These are phyloP conservation scores for Saturnispora quitensis DNA, from an alignment of 805 yeast genomes.

Conservation along the genomic window DNA sequence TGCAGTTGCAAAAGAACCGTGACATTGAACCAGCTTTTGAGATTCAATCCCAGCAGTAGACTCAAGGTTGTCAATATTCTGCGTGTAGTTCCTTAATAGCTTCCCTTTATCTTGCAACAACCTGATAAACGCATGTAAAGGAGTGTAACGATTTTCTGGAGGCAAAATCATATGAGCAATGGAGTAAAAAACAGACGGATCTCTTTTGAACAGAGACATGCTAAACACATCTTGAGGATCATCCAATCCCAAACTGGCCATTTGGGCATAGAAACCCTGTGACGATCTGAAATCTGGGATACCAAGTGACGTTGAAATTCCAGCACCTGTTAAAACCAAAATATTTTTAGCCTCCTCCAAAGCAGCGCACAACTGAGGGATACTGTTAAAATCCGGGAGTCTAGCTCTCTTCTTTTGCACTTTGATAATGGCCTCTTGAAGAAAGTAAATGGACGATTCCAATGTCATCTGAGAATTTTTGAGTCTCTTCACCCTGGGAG, in stretches of 20 bases:
- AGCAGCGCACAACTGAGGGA: conserved; percentile 49
- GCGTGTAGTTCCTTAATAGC: conserved; percentile 77
- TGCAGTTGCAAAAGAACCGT: conserved; percentile 86
- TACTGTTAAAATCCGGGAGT: conserved; percentile 41
- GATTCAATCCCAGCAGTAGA: conserved; percentile 63
- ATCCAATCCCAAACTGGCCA: conserved; percentile 56
- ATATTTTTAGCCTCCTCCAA: conserved; percentile 50
- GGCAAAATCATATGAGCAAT: conserved; percentile 82
- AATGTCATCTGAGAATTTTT: conserved; percentile 3
- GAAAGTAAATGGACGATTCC: conserved; percentile 32
- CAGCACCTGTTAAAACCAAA: conserved; percentile 84
- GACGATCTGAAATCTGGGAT: conserved; percentile 90
- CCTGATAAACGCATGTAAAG: conserved; percentile 73
- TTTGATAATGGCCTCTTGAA: conserved; percentile 57
- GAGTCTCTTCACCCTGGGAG: conserved; percentile 16
- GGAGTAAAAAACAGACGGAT: conserved; percentile 76
- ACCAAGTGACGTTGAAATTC: conserved; percentile 82
- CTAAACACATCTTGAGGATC: conserved; percentile 93
- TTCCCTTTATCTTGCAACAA: conserved; percentile 68
- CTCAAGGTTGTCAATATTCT: conserved; percentile 83
- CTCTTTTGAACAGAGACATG: conserved; percentile 55
- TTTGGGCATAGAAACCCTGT: conserved; percentile 70
- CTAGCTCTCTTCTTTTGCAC: conserved; percentile 50
- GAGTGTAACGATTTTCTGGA: conserved; percentile 55
- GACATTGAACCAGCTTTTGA: conserved; percentile 76